These are phyloP conservation scores for Tetrapyrgos nigripes DNA, from an alignment of 1,284 basidiomycete species.

Conservation along the genomic window DNA sequence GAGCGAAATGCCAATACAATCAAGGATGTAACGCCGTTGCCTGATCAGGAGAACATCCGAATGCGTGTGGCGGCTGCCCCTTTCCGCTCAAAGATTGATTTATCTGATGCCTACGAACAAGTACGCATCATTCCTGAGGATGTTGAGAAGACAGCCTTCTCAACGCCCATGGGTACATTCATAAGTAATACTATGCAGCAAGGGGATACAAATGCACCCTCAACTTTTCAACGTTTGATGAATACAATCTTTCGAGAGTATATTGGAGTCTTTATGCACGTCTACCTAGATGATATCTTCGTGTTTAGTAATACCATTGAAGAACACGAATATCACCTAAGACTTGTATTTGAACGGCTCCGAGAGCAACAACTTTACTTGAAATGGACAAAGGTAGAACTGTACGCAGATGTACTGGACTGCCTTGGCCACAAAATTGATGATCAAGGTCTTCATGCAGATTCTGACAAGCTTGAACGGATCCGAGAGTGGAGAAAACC, in stretches of 20 bases:
- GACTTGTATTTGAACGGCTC: conserved; percentile 26
- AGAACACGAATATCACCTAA: conserved; percentile 30
- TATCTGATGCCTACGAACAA: conserved; percentile 39
- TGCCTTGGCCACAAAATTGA: conserved; percentile 29
- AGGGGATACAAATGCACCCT: conserved; percentile 36
- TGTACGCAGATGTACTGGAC: conserved; percentile 23
- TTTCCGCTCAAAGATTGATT: conserved; percentile 37
- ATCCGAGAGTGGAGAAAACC: conserved; percentile 32
- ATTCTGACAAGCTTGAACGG: conserved; percentile 22
- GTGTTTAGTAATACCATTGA: too few relatives aligned
- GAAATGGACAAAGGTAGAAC: conserved; percentile 22
- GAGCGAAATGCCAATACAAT: too few relatives aligned
- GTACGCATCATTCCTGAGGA: conserved; percentile 13
- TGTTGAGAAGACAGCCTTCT: conserved; percentile 20
- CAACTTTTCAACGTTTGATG: conserved; percentile 29
- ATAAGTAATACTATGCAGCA: conserved; percentile 32
- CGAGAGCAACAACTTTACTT: conserved; percentile 25
- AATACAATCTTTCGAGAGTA: conserved; percentile 30
- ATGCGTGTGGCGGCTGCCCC: conserved; percentile 32
- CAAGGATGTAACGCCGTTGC: too few relatives aligned
- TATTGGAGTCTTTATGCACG: conserved; percentile 32
- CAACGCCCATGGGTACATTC: conserved; percentile 29
- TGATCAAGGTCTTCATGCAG: conserved; percentile 23
- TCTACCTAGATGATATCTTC: too few relatives aligned
- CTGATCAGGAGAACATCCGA: too few relatives aligned